Evolutionary conservation across 2,329 filamentous ascomycete species (phyloP).

Genomic region (Blastomyces emzantsi): DNA sequence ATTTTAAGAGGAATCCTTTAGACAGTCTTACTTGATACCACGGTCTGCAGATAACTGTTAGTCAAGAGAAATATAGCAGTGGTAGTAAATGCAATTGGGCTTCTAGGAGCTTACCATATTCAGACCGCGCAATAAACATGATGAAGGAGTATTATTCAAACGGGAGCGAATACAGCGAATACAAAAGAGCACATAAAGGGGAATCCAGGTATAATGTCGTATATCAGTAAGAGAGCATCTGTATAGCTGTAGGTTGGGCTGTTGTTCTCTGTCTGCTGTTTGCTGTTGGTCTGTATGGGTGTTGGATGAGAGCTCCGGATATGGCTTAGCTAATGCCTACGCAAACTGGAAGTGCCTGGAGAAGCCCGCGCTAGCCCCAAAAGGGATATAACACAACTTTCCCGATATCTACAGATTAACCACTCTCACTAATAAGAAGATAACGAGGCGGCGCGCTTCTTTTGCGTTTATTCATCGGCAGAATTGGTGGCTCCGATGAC

Average conservation of each 20-base stretch:
- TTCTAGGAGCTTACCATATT: slow-evolving; percentile 73
- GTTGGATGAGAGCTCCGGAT: background rate
- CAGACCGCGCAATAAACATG: slow-evolving; percentile 99
- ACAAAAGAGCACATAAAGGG: slow-evolving; percentile 3
- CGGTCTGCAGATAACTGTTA: slow-evolving; percentile 57
- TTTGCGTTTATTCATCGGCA: background rate
- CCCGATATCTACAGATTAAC: background rate
- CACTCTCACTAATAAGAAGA: background rate
- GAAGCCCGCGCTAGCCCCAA: slow-evolving; percentile 18
- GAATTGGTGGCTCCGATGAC: slow-evolving; percentile 12
- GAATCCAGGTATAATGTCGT: background rate
- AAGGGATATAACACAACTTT: slow-evolving; percentile 12
- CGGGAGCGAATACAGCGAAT: slow-evolving; percentile 7
- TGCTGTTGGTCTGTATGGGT: background rate
- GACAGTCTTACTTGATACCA: slow-evolving; percentile 75
- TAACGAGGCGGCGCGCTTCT: background rate
- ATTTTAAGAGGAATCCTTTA: slow-evolving; percentile 11
- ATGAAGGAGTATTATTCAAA: slow-evolving; percentile 43
- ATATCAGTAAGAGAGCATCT: background rate
- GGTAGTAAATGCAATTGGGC: background rate
- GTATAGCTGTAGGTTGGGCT: background rate
- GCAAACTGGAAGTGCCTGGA: slow-evolving; percentile 17
- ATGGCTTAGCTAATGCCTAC: slow-evolving; percentile 11
- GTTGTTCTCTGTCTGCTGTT: background rate
- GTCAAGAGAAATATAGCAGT: slow-evolving; percentile 22